Percentiles rank a stretch among this genome's conserved stretches.
Conservation (phyloP, 768 basidiomycete species). For the Pulveroboletus sp. region DNA sequence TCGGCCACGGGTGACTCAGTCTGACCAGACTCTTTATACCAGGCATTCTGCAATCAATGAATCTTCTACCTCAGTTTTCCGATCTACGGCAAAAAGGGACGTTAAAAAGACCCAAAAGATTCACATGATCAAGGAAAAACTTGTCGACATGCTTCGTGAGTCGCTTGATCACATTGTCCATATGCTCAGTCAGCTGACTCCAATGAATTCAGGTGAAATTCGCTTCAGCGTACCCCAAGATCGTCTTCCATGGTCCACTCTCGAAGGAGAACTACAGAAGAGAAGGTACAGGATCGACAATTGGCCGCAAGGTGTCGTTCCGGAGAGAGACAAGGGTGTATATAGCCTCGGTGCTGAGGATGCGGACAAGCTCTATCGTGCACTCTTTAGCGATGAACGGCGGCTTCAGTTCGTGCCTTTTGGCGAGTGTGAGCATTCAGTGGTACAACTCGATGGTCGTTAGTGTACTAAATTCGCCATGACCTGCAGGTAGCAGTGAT, state of each 20-base stretch:
- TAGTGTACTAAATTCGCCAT: too few relatives aligned
- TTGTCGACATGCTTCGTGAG: slow-evolving; percentile 10
- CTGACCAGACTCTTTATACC: too few relatives aligned
- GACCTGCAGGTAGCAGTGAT: too few relatives aligned
- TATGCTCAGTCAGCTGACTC: too few relatives aligned
- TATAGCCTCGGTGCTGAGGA: slow-evolving; percentile 2
- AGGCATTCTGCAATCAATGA: too few relatives aligned
- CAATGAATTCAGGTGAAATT: neutral
- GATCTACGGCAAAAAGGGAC: neutral
- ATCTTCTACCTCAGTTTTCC: neutral
- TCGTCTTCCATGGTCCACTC: slow-evolving; percentile 12
- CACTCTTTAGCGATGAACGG: neutral
- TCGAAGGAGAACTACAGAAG: slow-evolving; percentile 2
- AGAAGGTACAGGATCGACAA: slow-evolving; percentile 4
- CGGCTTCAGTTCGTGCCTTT: slow-evolving; percentile 3
- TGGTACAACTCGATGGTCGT: too few relatives aligned
- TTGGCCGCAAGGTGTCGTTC: slow-evolving; percentile 5
- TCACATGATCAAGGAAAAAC: neutral
- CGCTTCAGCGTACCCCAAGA: slow-evolving; percentile 1
- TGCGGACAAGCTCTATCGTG: slow-evolving; percentile 3
- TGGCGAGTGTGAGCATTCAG: neutral
- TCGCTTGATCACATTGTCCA: neutral
- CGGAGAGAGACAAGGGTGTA: slow-evolving; percentile 6
- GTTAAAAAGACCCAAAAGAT: neutral
- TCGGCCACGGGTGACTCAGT: too few relatives aligned